Evolutionary conservation across 2,329 filamentous ascomycete species (phyloP).

Genomic region (Graphilbum ipis-grandicollis): DNA sequence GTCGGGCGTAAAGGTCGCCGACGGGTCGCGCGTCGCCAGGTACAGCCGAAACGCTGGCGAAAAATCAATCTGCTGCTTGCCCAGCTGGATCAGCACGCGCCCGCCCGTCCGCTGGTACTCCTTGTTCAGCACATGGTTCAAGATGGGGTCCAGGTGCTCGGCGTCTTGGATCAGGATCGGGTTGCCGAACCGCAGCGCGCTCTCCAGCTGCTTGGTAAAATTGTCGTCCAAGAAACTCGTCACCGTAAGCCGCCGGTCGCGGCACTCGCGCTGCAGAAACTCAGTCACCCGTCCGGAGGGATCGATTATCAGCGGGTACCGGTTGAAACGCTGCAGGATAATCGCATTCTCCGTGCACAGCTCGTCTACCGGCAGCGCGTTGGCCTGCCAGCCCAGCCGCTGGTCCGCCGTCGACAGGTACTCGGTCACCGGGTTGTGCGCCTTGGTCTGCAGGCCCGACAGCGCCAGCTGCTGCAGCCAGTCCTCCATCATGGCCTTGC

Average conservation of each 20-base stretch:
- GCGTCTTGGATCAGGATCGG: constrained; percentile 97
- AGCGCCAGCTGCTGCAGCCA: constrained; percentile 87
- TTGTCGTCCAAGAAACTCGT: constrained; percentile 97
- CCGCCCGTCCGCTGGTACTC: constrained; percentile 98
- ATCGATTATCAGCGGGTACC: constrained; percentile 95
- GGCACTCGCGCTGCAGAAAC: constrained; percentile 88
- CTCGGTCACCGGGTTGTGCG: constrained; percentile 85
- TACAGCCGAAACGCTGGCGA: constrained; percentile 93
- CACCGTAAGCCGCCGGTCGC: constrained; percentile 81
- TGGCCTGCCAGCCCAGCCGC: constrained; percentile 84
- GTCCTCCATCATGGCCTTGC: constrained; percentile 94
- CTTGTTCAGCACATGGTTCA: constrained; percentile 98
- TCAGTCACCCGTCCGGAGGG: constrained; percentile 89
- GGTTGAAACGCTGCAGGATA: constrained; percentile 91
- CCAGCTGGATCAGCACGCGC: constrained; percentile 92
- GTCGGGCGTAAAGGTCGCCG: constrained; percentile 82
- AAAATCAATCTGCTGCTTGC: constrained; percentile 98
- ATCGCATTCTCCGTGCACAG: constrained; percentile 98
- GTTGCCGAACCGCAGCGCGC: constrained; percentile 91
- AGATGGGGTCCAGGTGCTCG: constrained; percentile 87
- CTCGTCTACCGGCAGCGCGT: constrained; percentile 86
- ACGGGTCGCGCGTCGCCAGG: constrained; percentile 87
- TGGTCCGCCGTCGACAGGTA: constrained; percentile 95
- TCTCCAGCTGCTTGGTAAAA: constrained; percentile 95
- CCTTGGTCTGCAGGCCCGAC: constrained; percentile 87